Percentiles rank a stretch among this genome's conserved stretches.
phyloP scores from a whole-genome alignment of 352 stramenopile genomes.

The Phytophthora multivora region DNA sequence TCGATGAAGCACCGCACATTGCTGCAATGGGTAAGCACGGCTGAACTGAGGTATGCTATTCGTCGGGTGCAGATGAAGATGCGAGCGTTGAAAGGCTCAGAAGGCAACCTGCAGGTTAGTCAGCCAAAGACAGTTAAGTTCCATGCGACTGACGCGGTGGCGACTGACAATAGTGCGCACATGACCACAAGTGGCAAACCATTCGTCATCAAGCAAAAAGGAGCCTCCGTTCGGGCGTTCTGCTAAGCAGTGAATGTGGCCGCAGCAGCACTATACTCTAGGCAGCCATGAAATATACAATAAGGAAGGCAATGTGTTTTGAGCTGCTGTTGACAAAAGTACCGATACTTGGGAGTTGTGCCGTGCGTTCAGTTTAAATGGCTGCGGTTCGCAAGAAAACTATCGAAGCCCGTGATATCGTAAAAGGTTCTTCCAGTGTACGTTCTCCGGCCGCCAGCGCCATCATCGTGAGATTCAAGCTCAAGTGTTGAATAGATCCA shows the following conservation, averaged over 20 bases:
- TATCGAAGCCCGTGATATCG: conserved; percentile 71
- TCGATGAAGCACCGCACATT: conserved; percentile 56
- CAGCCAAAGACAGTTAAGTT: background rate
- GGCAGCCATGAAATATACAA: background rate
- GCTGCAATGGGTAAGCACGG: conserved; percentile 69
- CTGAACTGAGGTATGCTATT: conserved; percentile 72
- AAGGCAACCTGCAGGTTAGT: too few species aligned
- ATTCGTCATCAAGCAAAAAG: conserved; percentile 17
- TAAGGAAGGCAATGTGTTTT: too few species aligned
- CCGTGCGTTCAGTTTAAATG: background rate
- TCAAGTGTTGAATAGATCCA: conserved; percentile 71
- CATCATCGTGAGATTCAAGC: conserved; percentile 17
- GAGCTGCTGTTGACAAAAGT: too few species aligned
- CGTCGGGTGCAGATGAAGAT: conserved; percentile 75
- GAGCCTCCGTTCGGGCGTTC: conserved; percentile 12
- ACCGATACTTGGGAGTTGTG: background rate
- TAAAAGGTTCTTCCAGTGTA: conserved; percentile 67
- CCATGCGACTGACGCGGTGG: background rate
- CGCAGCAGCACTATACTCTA: too few species aligned
- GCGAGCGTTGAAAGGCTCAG: conserved; percentile 27
- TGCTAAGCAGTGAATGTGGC: background rate
- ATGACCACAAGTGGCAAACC: background rate
- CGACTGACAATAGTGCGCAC: background rate
- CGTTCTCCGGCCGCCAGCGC: background rate
- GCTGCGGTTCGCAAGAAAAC: conserved; percentile 42